Conservation (phyloP, 2,329 filamentous ascomycete species). For the Bimuria novae-zelandiae region DNA sequence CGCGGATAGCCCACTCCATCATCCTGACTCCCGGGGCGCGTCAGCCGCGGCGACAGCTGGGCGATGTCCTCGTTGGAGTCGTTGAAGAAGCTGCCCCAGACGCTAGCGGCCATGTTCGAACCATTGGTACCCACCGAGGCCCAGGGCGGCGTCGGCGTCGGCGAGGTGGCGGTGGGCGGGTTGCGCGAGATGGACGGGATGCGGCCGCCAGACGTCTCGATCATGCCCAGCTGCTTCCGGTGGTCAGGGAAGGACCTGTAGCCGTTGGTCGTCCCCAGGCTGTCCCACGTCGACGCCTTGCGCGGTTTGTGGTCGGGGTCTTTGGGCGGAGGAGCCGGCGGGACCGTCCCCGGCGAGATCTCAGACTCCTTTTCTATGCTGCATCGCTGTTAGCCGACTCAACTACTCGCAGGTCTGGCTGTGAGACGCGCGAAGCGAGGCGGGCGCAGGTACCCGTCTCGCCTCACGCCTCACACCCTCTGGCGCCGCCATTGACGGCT, state of each 20-base stretch:
- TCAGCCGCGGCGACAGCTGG: conserved; percentile 72
- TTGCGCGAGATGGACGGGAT: conserved; percentile 63
- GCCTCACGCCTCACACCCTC: too few relatives aligned
- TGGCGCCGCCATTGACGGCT: background rate
- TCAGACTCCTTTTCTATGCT: conserved; percentile 54
- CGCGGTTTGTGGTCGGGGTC: conserved; percentile 39
- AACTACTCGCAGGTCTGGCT: conserved; percentile 19
- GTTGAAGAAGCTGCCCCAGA: conserved; percentile 68
- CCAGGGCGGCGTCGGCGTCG: conserved; percentile 58
- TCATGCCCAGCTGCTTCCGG: conserved; percentile 71
- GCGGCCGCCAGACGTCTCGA: conserved; percentile 64
- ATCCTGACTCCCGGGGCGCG: conserved; percentile 58
- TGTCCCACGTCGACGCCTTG: conserved; percentile 58
- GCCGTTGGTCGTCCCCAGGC: conserved; percentile 61
- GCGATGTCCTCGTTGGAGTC: conserved; percentile 72
- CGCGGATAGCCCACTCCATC: conserved; percentile 52
- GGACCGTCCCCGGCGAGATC: conserved; percentile 46
- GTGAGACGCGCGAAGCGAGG: conserved; percentile 28
- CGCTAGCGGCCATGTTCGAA: conserved; percentile 49
- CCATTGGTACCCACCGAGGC: conserved; percentile 52
- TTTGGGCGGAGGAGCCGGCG: conserved; percentile 43
- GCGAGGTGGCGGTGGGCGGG: conserved; percentile 60
- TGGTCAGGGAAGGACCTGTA: conserved; percentile 62
- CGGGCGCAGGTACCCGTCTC: conserved; percentile 22
- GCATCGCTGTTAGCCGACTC: conserved; percentile 33